A percentile compares a stretch with the other conserved stretches of the same genome.
phyloP scores from a whole-genome alignment of 208 protist species.

The Wallacemonas sp. region DNA sequence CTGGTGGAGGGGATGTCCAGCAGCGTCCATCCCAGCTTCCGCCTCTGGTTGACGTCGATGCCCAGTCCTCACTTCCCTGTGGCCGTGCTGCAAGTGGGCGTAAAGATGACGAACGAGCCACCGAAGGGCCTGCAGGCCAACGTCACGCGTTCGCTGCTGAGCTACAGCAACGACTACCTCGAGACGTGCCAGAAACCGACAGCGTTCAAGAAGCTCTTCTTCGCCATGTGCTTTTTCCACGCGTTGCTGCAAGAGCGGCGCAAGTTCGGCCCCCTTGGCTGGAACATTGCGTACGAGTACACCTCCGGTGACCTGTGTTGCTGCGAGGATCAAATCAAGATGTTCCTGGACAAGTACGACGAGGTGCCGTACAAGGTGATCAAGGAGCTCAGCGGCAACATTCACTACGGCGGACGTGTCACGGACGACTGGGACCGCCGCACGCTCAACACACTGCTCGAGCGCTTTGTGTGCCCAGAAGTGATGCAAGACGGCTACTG shows the following conservation, averaged over 20 bases:
- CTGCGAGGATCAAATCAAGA: slow-evolving; percentile 90
- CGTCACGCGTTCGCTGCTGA: slow-evolving; percentile 87
- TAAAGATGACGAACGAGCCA: slow-evolving; percentile 99
- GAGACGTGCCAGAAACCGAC: slow-evolving; percentile 81
- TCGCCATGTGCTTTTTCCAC: slow-evolving; percentile 98
- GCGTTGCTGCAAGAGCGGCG: slow-evolving; percentile 96
- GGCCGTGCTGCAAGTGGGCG: slow-evolving; percentile 97
- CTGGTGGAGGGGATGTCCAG: slow-evolving; percentile 91
- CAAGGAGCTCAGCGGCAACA: slow-evolving; percentile 94
- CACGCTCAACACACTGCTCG: slow-evolving; percentile 93
- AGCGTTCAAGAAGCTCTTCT: slow-evolving; percentile 96
- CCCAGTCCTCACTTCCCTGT: slow-evolving; percentile 97
- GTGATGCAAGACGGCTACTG: slow-evolving; percentile 92
- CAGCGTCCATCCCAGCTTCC: slow-evolving; percentile 94
- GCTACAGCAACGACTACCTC: slow-evolving; percentile 87
- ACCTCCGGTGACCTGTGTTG: slow-evolving; percentile 95
- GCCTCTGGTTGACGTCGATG: slow-evolving; percentile 99
- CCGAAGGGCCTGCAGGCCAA: slow-evolving; percentile 97
- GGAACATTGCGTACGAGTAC: slow-evolving; percentile 99
- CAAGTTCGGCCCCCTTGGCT: slow-evolving; percentile 99
- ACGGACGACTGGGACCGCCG: slow-evolving; percentile 98
- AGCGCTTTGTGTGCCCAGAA: slow-evolving; percentile 87
- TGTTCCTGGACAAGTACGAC: slow-evolving; percentile 97
- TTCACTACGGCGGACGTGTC: slow-evolving; percentile 99
- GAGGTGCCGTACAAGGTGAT: slow-evolving; percentile 98